Base-by-base conservation (phyloP, 495 filamentous ascomycete genomes). In the Penicillium macrosclerotiorum region DNA sequence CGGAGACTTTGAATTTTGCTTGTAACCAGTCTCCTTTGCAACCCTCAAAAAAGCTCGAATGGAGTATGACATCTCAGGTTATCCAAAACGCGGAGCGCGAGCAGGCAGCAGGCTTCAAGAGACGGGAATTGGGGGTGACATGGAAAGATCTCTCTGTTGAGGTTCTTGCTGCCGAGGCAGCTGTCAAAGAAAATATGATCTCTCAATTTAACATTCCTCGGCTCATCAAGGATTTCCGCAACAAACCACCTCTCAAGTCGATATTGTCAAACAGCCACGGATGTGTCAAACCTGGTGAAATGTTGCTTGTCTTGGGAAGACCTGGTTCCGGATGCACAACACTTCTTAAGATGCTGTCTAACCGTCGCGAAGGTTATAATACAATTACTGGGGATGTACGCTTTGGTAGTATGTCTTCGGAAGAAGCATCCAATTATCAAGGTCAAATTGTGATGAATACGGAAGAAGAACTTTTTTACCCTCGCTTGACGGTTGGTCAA, bases 381-480 rank as follows among this genome's bases (percentile, higher is more conserved):
- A 52, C 54, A 5, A 26, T 82, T 42, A 31, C 40, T 1, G 82
- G 81, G 5, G 74, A 82, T 14, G 78, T 86, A 4, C 66, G 65
- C 1, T 86, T 83, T 52, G 83, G 81, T 14, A 75, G 69, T 8
- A 77, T 76, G 17, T 70, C 71, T 45, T 66, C 74, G 0, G 57
- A 76, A 5, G 78, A 84, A 55, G 76, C 73, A 17, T 69, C 73
- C 25, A 66, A 71, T 23, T 88, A 86, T 51, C 72, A 80, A 13
- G 83, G 84, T 25, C 84, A 91, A 57, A 83, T 88, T 31, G 83
- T 83, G 31, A 88, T 86, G 65, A 72, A 72, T 37, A 67, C 74
- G 1, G 85, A 90, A 54, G 85, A 89, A 37, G 87, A 90, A 47
- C 60, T 80, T 16, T 86, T 89, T 51, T 81, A 86, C 49, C 82